Base-by-base conservation (phyloP, 2,329 filamentous ascomycete species). In the Pseudodiploospora longispora region DNA sequence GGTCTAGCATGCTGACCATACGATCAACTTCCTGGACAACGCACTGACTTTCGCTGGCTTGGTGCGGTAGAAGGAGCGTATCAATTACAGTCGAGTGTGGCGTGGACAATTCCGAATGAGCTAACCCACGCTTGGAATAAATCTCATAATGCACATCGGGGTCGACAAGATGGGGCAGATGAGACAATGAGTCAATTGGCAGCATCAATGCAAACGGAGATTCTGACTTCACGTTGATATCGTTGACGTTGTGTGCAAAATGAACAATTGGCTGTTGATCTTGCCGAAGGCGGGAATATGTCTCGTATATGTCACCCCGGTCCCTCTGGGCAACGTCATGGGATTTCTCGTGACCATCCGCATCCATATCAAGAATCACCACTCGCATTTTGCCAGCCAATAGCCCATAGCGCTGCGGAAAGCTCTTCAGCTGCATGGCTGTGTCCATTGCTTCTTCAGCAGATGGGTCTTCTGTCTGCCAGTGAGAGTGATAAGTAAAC, bases 81-180 rank as follows among this genome's bases (percentile, higher is more conserved):
- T 43, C 41, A 27, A 46, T 35, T 2, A 46, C 38, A 9, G 9
- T 29, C 4, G 43, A 41, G 5, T 32, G n/a, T 6, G 43, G 43
- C 5, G 33, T 38, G 5, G 38, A 34, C 9, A 46, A 29, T 5
- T 34, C 29, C 2, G 43, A 46, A 6, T 27, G 38, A 9, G 43
- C 39, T 29, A 46, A 28, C 8, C 35, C 43, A 34, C 43, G 43
- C 39, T 46, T 46, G 2, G 39, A 46, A 6, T 41, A 39, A 19
- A 42, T 30, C 39, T 35, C 34, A 33, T 46, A 46, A 19, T 42
- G 40, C 8, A 35, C 34, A 27, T 46, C 44, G 27, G 36, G 44
- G 35, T 42, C 31, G 4, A 39, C 31, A n/a, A 42, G 29, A 10
- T 39, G 36, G n/a, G 44, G 44, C 8, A 46, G 35, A 30, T 42